phyloP scores from a whole-genome alignment of 2,329 filamentous ascomycete species.

The Arachnomyces sp. region DNA sequence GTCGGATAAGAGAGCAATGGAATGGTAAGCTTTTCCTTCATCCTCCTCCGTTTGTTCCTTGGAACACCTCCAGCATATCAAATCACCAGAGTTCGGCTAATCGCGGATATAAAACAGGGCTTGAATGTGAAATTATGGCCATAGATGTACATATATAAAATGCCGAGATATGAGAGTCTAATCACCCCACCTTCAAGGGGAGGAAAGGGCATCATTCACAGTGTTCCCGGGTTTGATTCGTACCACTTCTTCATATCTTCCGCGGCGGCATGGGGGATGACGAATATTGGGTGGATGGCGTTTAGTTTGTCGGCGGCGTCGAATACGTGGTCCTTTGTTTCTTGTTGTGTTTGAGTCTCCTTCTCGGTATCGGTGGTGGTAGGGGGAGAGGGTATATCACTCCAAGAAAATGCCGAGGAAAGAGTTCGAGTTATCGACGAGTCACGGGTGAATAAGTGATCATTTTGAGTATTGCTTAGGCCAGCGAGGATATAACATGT shows the following conservation, averaged over 20 bases:
- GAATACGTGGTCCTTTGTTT: constrained; percentile 42
- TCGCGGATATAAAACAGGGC: too few relatives aligned
- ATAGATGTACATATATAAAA: too few relatives aligned
- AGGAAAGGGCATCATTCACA: constrained; percentile 33
- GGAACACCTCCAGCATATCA: too few relatives aligned
- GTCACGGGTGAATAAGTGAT: constrained; percentile 38
- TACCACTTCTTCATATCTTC: constrained; percentile 60
- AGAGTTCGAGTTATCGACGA: constrained; percentile 25
- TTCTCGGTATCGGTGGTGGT: constrained; percentile 33
- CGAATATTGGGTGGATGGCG: constrained; percentile 74
- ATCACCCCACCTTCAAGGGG: too few relatives aligned
- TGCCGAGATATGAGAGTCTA: too few relatives aligned
- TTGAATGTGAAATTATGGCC: too few relatives aligned
- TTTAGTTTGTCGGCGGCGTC: constrained; percentile 61
- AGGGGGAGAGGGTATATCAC: constrained; percentile 31
- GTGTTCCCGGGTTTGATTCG: constrained; percentile 48
- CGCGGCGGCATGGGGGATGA: constrained; percentile 64
- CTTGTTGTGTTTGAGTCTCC: constrained; percentile 42
- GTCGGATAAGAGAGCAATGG: constrained; percentile 1
- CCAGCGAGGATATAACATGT: constrained; percentile 86
- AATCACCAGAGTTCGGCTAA: too few relatives aligned
- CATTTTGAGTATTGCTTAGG: constrained; percentile 71
- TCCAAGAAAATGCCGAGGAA: constrained; percentile 31
- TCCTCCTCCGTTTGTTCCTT: too few relatives aligned
- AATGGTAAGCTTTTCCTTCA: not conserved